These are phyloP conservation scores for Xylaria telfairii DNA, from an alignment of 495 filamentous ascomycete genomes.

Conservation along the genomic window DNA sequence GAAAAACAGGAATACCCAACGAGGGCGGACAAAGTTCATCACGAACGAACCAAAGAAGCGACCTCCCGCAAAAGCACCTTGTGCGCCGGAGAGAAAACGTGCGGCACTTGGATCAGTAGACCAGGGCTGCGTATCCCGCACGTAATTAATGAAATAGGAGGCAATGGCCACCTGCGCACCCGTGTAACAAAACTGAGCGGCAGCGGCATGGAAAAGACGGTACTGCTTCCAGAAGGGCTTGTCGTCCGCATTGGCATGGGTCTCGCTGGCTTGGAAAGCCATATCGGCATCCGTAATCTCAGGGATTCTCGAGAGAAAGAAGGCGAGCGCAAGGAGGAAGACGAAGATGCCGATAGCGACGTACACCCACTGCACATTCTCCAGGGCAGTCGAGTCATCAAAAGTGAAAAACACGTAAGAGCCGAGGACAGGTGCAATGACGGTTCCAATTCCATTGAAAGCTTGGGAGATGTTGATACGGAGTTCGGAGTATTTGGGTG, in stretches of 20 bases:
- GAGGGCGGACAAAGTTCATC: slow-evolving; percentile 59
- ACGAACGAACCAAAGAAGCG: slow-evolving; percentile 64
- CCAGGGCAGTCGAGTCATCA: slow-evolving; percentile 55
- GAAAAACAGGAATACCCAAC: slow-evolving; percentile 58
- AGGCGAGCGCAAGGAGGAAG: slow-evolving; percentile 65
- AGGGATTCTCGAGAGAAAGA: slow-evolving; percentile 69
- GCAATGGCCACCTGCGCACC: slow-evolving; percentile 72
- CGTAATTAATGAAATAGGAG: slow-evolving; percentile 54
- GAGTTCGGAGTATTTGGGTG: slow-evolving; percentile 70
- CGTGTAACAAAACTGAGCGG: slow-evolving; percentile 74
- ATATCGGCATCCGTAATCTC: slow-evolving; percentile 80
- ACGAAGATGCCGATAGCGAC: slow-evolving; percentile 75
- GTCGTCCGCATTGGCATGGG: slow-evolving; percentile 48
- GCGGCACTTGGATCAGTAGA: slow-evolving; percentile 33
- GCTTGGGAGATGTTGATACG: slow-evolving; percentile 72
- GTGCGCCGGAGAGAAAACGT: slow-evolving; percentile 65
- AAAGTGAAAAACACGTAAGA: slow-evolving; percentile 72
- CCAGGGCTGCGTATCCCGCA: slow-evolving; percentile 36
- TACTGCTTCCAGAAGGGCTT: slow-evolving; percentile 67
- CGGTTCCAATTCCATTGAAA: slow-evolving; percentile 70
- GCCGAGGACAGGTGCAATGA: slow-evolving; percentile 69
- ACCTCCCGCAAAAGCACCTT: slow-evolving; percentile 69
- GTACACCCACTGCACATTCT: slow-evolving; percentile 77
- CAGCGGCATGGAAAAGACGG: slow-evolving; percentile 68
- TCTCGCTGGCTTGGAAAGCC: slow-evolving; percentile 56